Conservation (phyloP, 176 grass and related monocot species). For the Zea mays region Zm-B73-REFERENCE-NAM-5.0 NC_050096.1:196745001-196745500, state of each 20-base stretch:
- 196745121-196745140: neutral
- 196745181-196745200: constrained; percentile 26
- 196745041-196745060: no score
- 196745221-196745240: neutral
- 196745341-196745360: constrained; percentile 43
- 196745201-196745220: neutral
- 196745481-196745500: constrained; percentile 32
- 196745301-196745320: constrained; percentile 44
- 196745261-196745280: neutral
- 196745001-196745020: no score
- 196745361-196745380: constrained; percentile 73
- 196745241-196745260: neutral
- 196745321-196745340: constrained; percentile 63
- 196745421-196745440: constrained; percentile 48
- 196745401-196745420: constrained; percentile 45
- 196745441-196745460: constrained; percentile 52
- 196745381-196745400: constrained; percentile 61
- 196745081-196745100: no score
- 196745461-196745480: constrained; percentile 59
- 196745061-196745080: no score
- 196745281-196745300: constrained; percentile 57
- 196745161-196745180: constrained; percentile 39
- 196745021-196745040: no score
- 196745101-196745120: neutral
- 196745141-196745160: constrained; percentile 18